Evolutionary conservation across 2,329 filamentous ascomycete genomes (phyloP).

Genomic region (Exophiala xenobiotica): DNA sequence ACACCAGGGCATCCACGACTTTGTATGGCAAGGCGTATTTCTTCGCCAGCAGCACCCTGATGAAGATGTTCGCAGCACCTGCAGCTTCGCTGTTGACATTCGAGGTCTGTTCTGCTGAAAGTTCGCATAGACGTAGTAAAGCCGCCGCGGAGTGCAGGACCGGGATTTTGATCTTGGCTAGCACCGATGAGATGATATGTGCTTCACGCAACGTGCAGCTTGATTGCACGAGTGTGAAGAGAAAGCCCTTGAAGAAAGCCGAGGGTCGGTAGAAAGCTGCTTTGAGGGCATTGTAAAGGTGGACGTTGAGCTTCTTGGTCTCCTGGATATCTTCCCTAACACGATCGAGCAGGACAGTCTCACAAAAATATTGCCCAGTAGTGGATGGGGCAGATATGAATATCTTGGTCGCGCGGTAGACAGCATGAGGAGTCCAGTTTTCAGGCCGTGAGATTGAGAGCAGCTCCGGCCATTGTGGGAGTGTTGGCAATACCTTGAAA

Average conservation of each 20-base stretch:
- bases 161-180: conserved; percentile 80
- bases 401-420: conserved; percentile 85
- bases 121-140: conserved; percentile 87
- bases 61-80: conserved; percentile 91
- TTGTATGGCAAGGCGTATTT: conserved; percentile 95
- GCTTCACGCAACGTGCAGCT: conserved; percentile 91
- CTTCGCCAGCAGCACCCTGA: conserved; percentile 90
- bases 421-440: conserved; percentile 73
- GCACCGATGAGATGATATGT: conserved; percentile 82
- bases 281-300: conserved; percentile 91
- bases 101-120: conserved; percentile 84
- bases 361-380: conserved; percentile 80
- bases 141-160: conserved; percentile 91
- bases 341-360: conserved; percentile 80
- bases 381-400: conserved; percentile 83
- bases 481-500: conserved; percentile 91
- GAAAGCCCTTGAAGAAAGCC: conserved; percentile 93
- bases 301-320: conserved; percentile 90
- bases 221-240: conserved; percentile 83
- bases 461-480: conserved; percentile 89
- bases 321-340: conserved; percentile 95
- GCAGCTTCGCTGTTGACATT: conserved; percentile 75
- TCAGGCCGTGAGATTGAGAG: conserved; percentile 81
- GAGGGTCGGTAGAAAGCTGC: conserved; percentile 91
- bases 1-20: conserved; percentile 90